Conservation (phyloP, 768 basidiomycete genomes). For the Russula sp. region DNA sequence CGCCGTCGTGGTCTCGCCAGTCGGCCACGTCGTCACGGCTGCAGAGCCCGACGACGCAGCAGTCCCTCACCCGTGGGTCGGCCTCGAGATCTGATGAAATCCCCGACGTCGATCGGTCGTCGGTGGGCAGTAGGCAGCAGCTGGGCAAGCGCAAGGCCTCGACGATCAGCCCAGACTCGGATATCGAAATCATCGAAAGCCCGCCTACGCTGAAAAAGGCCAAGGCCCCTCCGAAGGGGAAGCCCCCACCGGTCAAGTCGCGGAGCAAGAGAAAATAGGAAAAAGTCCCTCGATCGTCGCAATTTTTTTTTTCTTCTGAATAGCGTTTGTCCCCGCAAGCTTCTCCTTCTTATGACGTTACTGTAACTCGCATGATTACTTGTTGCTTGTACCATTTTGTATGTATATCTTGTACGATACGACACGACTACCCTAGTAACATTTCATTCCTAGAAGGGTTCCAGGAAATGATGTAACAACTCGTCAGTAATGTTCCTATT, state of each 20-base stretch:
- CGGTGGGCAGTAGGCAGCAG: conserved; percentile 16
- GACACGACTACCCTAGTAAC: background rate
- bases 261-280: conserved; percentile 23
- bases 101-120: conserved; percentile 37
- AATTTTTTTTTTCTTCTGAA: background rate
- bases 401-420: background rate
- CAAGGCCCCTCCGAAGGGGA: conserved; percentile 17
- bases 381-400: background rate
- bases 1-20: conserved; percentile 40
- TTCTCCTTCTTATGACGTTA: background rate
- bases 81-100: conserved; percentile 27
- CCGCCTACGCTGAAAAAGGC: conserved; percentile 23
- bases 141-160: conserved; percentile 50
- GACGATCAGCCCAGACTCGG: conserved; percentile 25
- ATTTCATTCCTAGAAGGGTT: too few species aligned
- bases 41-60: conserved; percentile 46
- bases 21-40: conserved; percentile 28
- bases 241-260: conserved; percentile 20
- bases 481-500: too few species aligned
- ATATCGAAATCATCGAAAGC: conserved; percentile 27
- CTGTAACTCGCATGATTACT: background rate
- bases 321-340: background rate
- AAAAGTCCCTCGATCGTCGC: background rate
- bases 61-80: conserved; percentile 28
- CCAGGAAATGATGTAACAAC: too few species aligned